Evolutionary conservation across 2,329 filamentous ascomycete genomes (phyloP), one percentile per base, ranked within the genome.

Genomic region (Penicillium concentricum): DNA sequence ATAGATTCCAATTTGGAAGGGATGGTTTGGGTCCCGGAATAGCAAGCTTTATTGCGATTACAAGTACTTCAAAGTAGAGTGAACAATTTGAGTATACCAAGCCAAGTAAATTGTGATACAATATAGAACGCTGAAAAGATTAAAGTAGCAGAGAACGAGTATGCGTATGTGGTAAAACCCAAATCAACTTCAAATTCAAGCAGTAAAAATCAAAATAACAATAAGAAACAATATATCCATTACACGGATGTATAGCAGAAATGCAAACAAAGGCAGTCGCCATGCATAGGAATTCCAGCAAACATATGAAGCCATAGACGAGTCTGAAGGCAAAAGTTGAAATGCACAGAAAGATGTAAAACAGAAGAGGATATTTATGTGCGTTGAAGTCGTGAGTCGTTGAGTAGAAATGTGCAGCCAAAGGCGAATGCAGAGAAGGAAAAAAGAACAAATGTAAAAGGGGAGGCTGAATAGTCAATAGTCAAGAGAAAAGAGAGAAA

Each of bases 221-320:
- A 34, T 13, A 38, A 42, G 16, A 54, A 48, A 41, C 49, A 48
- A 16, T 57, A 53, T 52, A 54, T 50, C 54, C 57, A 56, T 35
- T 45, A 57, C 54, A 57, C 20, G 7, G 44, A 46, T 18, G 35
- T 46, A 38, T 45, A 41, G 32, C 35, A 43, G 20, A 26, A 42
- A 28, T 37, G 32, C 41, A 52, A 52, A 56, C 32, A 22, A 52
- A 39, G 47, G 13, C 39, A 51, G 32, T 37, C 54, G 34, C 54
- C 47, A 56, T 56, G 54, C 54, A 52, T 47, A 46, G 35, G 45
- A 50, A 44, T 55, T 9, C 32, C 30, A 42, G 44, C 22, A 22
- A 48, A 50, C 26, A 34, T 28, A 37, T 37, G 2, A 43, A 44
- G 28, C 38, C 48, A 35, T 32, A 35, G 32, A 47, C n/a, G 8